Evolutionary conservation across 2,329 filamentous ascomycete species (phyloP), one percentile per base, ranked within the genome.

Genomic region (Alternaria angustiovoidea): DNA sequence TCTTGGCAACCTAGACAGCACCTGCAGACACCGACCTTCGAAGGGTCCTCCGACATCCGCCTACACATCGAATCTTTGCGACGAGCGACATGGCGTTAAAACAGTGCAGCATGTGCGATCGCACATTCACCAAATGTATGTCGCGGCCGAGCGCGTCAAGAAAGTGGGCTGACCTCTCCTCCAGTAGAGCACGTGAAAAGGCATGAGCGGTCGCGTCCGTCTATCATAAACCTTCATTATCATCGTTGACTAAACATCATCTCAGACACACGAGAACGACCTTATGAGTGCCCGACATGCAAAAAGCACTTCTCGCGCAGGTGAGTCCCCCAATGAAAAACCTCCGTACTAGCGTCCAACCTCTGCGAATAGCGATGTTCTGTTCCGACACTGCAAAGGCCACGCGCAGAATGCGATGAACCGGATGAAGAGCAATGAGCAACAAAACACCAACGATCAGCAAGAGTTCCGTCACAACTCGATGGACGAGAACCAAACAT

Each of bases 221-320:
- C 62, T 53, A 43, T 47, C 39, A n/a, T 34, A 12, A 12, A n/a
- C 24, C 24, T 11, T 41, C 12, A 32, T 38, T 49, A 34, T 26
- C 51, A 34, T 24, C 65, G 22, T 36, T 14, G 30, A 66, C 72
- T 77, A 52, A 78, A 58, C 54, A 18, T 28, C 22, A 34, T 41
- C 26, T 5, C 59, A 86, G 84, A 86, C 70, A 86, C 84, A 24
- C 81, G 84, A 57, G 84, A 86, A 73, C 81, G 83, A 51, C 84
- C 84, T 1, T 86, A 85, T 65, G 81, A 84, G 67, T 86, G 84
- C 66, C 80, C 77, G 60, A 80, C 83, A 52, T 86, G 84, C 69
- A 81, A 84, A 62, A 86, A 86, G 67, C 80, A 83, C 57, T 86
- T 85, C 67, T 85, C 83, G 20, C 77, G 84, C 74, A 86, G 84